These are phyloP conservation scores for Gossypium davidsonii DNA, from an alignment of 441 rosid species.

Conservation along the genomic window DNA sequence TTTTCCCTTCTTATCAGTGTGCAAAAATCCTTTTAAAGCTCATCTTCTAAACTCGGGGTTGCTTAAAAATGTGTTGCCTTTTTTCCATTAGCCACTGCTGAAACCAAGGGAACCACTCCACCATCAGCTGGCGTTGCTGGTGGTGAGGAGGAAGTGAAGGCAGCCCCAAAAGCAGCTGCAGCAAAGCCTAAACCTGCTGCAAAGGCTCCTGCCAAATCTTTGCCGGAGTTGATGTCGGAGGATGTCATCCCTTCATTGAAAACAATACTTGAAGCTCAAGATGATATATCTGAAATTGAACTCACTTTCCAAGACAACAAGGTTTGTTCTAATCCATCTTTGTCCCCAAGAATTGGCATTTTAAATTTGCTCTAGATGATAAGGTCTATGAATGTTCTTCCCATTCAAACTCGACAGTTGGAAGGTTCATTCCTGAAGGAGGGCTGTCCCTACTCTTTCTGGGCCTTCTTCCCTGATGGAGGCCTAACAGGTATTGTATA, in stretches of 20 bases:
- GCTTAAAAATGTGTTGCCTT: not conserved
- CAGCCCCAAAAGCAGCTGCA: constrained; percentile 26
- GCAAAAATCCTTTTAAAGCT: not conserved
- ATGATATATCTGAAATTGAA: constrained; percentile 50
- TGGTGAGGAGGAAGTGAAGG: constrained; percentile 41
- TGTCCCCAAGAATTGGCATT: not conserved
- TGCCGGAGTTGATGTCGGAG: constrained; percentile 76
- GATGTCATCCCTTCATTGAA: constrained; percentile 75
- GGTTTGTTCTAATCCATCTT: constrained; percentile 27
- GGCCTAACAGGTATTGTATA: constrained; percentile 46
- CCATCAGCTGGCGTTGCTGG: constrained; percentile 27
- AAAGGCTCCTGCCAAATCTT: constrained; percentile 56
- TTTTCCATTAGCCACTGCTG: not conserved
- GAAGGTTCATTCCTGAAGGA: constrained; percentile 73
- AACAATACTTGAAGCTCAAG: constrained; percentile 60
- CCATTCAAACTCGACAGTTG: constrained; percentile 29
- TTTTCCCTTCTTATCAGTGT: not conserved
- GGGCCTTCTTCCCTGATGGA: constrained; percentile 92
- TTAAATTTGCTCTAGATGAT: not conserved
- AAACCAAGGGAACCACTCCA: constrained; percentile 11
- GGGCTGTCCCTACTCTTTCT: constrained; percentile 49
- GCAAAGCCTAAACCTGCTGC: constrained; percentile 61
- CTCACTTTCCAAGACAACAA: constrained; percentile 64
- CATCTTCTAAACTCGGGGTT: not conserved
- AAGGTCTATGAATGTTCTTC: not conserved